A percentile compares a stretch with the other conserved stretches of the same genome.
Evolutionary conservation across 1,139 yeast genomes (phyloP).

Genomic region (Blastobotrys petasosporus): DNA sequence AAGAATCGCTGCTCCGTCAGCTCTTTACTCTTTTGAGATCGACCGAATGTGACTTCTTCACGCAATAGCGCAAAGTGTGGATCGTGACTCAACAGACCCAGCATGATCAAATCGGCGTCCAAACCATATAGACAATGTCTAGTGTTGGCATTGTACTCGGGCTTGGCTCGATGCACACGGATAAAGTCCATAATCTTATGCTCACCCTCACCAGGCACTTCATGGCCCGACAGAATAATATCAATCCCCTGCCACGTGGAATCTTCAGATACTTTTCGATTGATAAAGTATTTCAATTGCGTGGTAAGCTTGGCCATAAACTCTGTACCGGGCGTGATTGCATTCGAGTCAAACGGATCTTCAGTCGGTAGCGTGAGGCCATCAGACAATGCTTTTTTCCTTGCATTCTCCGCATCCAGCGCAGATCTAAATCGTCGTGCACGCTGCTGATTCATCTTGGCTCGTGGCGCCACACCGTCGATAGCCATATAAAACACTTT

Average conservation of each 20-base stretch:
- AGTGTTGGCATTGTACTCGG: conserved; percentile 81
- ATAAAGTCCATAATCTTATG: conserved; percentile 95
- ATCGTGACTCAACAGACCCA: conserved; percentile 92
- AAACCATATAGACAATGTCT: conserved; percentile 93
- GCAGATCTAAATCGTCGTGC: conserved; percentile 96
- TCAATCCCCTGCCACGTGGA: conserved; percentile 87
- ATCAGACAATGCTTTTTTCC: conserved; percentile 41
- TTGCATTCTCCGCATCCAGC: conserved; percentile 66
- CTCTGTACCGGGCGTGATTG: conserved; percentile 98
- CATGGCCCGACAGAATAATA: conserved; percentile 86
- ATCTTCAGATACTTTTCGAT: conserved; percentile 77
- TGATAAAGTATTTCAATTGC: conserved; percentile 83
- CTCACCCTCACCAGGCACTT: conserved; percentile 99
- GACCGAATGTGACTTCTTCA: conserved; percentile 92
- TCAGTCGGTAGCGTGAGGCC: conserved; percentile 56
- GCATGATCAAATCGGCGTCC: conserved; percentile 95
- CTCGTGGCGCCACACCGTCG: conserved; percentile 99
- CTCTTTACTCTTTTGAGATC: conserved; percentile 43
- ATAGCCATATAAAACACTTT: conserved; percentile 93
- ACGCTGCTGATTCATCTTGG: conserved; percentile 98
- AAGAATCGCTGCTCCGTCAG: conserved; percentile 76
- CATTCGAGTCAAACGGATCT: conserved; percentile 70
- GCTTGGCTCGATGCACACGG: conserved; percentile 77
- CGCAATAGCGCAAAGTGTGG: conserved; percentile 92
- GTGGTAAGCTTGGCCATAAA: conserved; percentile 87